phyloP scores from a whole-genome alignment of 257 asterid genomes.

The Scutellaria minor region DNA sequence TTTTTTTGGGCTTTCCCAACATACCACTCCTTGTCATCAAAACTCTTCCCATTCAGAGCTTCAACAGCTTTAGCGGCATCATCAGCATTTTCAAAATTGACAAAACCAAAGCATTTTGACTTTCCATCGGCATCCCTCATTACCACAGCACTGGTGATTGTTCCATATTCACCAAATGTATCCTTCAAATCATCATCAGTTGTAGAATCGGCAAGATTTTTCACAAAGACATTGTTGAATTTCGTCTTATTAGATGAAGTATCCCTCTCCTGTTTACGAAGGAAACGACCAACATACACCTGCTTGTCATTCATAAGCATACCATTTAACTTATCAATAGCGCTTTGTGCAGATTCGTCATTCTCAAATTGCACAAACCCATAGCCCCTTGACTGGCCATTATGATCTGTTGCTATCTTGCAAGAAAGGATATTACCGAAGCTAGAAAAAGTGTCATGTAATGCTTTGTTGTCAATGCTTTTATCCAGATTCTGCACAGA shows the following conservation, averaged over 20 bases:
- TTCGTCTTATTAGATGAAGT: conserved; percentile 39
- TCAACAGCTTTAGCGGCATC: conserved; percentile 74
- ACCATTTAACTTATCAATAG: conserved; percentile 66
- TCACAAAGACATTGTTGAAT: conserved; percentile 70
- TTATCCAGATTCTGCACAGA: conserved; percentile 57
- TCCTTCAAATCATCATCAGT: conserved; percentile 64
- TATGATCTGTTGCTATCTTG: conserved; percentile 63
- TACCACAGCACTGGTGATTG: conserved; percentile 70
- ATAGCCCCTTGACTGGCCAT: conserved; percentile 67
- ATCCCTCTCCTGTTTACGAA: conserved; percentile 73
- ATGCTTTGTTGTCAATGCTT: conserved; percentile 62
- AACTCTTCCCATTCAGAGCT: conserved; percentile 58
- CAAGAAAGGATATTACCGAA: conserved; percentile 71
- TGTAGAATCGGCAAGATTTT: conserved; percentile 59
- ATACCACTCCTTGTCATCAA: conserved; percentile 68
- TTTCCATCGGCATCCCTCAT: conserved; percentile 78
- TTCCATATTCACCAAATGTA: conserved; percentile 60
- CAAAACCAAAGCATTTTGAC: conserved; percentile 70
- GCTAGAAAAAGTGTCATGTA: conserved; percentile 65
- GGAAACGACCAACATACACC: conserved; percentile 68
- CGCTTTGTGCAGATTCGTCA: conserved; percentile 57
- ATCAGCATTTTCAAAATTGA: conserved; percentile 72
- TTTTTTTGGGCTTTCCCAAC: conserved; percentile 77
- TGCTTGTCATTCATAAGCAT: conserved; percentile 74
- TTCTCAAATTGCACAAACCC: conserved; percentile 65